Base-by-base conservation (phyloP, 2,329 filamentous ascomycete species). In the Arachnomyces sp. region DNA sequence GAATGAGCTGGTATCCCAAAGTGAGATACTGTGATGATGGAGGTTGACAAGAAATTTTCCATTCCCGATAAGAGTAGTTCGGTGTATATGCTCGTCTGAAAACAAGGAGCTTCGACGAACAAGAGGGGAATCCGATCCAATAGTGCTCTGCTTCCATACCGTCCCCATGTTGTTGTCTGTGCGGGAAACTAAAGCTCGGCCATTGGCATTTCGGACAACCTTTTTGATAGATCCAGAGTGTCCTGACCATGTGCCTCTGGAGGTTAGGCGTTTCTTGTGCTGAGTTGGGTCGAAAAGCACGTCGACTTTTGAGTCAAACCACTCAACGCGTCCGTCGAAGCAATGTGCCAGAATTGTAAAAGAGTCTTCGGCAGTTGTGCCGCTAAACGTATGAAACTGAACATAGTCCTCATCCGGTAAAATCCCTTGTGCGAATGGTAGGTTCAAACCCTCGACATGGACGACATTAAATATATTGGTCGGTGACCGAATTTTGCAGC, bases 401-500 rank as follows among this genome's bases (percentile, higher is more conserved):
- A 81, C 75, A 57, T 90, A 77, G 48, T 77, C 71, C 40, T 68
- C 61, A 14, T 57, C 47, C 4, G 43, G 40, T 8, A 52, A 47
- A 13, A 55, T 38, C 8, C 46, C 57, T 42, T 59, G 54, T 7
- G 44, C 45, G 43, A 69, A 63, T 4, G 60, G 61, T 32, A 71
- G 57, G 31, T 65, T 53, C 42, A 82, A 50, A 2, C 74, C 74
- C 53, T 85, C 78, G 17, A 89, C 76, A 54, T 93, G 85, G 1
- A 86, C 80, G 50, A 95, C 81, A 55, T 87, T 92, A 67, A 92
- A 93, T n/a, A 90, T 77, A 46, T 81, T 79, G 18, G 78, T 72
- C 3, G 75, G 71, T 44, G 77, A 77, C 49, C 77, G 78, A 25
- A 73, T 69, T 54, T 82, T 86, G 52, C 77, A 80, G 28, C 84